Conservation (phyloP, 2,329 filamentous ascomycete species). For the Diaporthe caulivora region DNA sequence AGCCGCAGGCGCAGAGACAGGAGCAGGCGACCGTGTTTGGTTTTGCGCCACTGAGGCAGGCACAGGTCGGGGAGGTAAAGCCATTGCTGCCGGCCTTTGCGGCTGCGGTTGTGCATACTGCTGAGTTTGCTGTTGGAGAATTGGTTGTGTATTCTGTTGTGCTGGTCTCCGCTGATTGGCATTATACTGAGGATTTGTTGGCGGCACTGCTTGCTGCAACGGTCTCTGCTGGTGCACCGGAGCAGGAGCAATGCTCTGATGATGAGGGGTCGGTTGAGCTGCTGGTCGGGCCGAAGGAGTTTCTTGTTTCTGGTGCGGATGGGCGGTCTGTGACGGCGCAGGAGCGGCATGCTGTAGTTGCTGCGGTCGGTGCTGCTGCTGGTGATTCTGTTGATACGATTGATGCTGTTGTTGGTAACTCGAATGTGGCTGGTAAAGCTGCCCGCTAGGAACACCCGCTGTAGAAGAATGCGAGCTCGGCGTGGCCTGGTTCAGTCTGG, state of each 20-base stretch:
- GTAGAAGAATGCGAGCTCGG: conserved; percentile 25
- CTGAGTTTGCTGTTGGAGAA: conserved; percentile 14
- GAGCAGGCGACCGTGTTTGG: conserved; percentile 34
- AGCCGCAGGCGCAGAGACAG: not conserved
- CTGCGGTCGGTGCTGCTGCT: conserved; percentile 37
- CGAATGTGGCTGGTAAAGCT: conserved; percentile 29
- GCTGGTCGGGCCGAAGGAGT: conserved; percentile 9
- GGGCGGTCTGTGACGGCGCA: conserved; percentile 2
- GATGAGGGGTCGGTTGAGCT: conserved; percentile 33
- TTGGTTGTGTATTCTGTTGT: conserved; percentile 25
- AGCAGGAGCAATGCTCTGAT: conserved; percentile 37
- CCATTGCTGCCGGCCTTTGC: conserved; percentile 27
- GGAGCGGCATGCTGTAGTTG: conserved; percentile 28
- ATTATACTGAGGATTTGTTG: conserved; percentile 33
- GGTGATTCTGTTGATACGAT: conserved; percentile 34
- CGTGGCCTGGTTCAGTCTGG: conserved; percentile 28
- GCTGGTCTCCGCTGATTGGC: conserved; percentile 31
- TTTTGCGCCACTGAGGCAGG: conserved; percentile 11
- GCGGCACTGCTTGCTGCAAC: conserved; percentile 32
- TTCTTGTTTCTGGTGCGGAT: conserved; percentile 19
- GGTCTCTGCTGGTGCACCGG: conserved; percentile 35
- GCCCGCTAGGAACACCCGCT: conserved; percentile 10
- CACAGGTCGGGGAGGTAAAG: conserved; percentile 17
- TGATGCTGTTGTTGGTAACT: conserved; percentile 39
- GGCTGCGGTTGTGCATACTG: conserved; percentile 32